Percentiles rank a stretch among this genome's conserved stretches.
These are phyloP conservation scores for Plasmodium inui DNA, from an alignment of 169 alveolate species.

Conservation along the genomic window DNA sequence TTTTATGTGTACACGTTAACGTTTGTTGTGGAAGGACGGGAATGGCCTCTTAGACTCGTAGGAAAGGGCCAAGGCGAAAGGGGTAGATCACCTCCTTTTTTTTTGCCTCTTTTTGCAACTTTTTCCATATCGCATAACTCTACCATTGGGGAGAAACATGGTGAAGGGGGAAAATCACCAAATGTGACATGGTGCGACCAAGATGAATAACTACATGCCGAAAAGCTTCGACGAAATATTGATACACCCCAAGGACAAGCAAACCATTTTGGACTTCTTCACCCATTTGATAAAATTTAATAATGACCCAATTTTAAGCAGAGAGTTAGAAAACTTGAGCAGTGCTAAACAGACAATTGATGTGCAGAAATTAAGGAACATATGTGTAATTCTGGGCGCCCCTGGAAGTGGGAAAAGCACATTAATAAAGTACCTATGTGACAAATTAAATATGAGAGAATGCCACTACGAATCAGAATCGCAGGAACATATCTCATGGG, in stretches of 20 bases:
- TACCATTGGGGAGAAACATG: background rate
- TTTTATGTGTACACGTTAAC: background rate
- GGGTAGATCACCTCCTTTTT: background rate
- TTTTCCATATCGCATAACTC: background rate
- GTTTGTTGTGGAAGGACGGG: background rate
- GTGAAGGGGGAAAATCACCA: background rate
- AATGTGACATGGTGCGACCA: background rate
- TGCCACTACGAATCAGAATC: constrained; percentile 56
- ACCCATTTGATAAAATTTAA: constrained; percentile 58
- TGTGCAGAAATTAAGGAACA: constrained; percentile 17
- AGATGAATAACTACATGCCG: constrained; percentile 71
- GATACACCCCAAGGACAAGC: constrained; percentile 34
- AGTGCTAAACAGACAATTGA: constrained; percentile 8
- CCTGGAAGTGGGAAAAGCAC: constrained; percentile 76
- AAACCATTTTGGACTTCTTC: constrained; percentile 52
- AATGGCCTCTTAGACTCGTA: background rate
- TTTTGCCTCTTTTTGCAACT: background rate
- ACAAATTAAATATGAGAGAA: constrained; percentile 68
- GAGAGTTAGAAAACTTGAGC: constrained; percentile 21
- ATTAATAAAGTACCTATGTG: constrained; percentile 57
- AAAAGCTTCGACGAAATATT: constrained; percentile 68
- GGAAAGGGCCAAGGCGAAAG: background rate
- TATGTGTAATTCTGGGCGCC: constrained; percentile 66
- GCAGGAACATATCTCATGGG: constrained; percentile 15
- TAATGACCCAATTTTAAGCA: constrained; percentile 71